Evolutionary conservation across 129 eudicot species (phyloP).

Genomic region (Flaveria ramosissima): DNA sequence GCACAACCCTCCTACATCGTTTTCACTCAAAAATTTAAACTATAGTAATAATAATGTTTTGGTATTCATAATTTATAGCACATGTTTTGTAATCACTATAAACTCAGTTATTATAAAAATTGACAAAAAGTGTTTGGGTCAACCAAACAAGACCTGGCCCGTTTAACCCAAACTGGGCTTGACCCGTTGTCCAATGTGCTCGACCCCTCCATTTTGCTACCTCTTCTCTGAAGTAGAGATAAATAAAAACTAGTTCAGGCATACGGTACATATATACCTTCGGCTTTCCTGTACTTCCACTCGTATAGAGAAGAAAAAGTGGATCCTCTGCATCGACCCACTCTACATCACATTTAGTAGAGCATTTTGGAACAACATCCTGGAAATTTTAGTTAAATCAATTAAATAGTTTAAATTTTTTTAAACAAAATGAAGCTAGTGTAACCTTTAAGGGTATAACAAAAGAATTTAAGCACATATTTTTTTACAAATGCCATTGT

Average conservation of each 20-base stretch:
- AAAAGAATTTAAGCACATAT: not conserved
- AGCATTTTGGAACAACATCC: slow-evolving; percentile 79
- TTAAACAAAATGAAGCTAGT: not conserved
- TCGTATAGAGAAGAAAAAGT: slow-evolving; percentile 91
- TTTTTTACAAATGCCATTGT: not conserved
- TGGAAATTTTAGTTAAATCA: slow-evolving; percentile 26
- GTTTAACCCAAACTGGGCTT: not conserved
- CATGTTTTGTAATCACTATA: not conserved
- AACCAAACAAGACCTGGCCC: not conserved
- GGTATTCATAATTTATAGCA: not conserved
- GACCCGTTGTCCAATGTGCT: not conserved
- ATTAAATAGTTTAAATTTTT: not conserved
- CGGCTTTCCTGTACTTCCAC: slow-evolving; percentile 99
- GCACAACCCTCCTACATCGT: not conserved
- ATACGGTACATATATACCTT: slow-evolving; percentile 54
- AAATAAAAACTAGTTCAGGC: not conserved
- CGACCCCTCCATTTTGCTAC: not conserved
- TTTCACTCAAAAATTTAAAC: not conserved
- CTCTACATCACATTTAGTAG: slow-evolving; percentile 73
- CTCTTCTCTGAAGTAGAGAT: slow-evolving; percentile 2
- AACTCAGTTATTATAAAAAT: not conserved
- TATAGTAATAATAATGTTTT: not conserved
- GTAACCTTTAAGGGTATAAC: not conserved
- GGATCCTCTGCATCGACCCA: slow-evolving; percentile 99
- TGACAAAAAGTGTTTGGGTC: not conserved